Percentiles rank a stretch among this genome's conserved stretches.
phyloP scores from a whole-genome alignment of 805 yeast species.

The Ogataea paraovalis region DNA sequence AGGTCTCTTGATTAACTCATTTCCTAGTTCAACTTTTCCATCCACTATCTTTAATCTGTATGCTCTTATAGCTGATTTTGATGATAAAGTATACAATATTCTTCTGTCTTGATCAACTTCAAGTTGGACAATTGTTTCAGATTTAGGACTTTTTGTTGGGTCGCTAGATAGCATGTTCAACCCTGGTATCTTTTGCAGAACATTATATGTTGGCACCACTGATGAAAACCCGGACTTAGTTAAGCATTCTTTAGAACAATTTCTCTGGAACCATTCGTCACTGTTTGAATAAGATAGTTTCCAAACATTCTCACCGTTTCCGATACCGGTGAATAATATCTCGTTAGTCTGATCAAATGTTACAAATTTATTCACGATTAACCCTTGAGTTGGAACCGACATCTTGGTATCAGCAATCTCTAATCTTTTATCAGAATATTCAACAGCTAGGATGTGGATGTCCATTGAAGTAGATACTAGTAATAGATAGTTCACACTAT shows the following conservation, averaged over 20 bases:
- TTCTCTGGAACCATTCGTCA: slow-evolving; percentile 83
- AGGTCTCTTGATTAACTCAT: slow-evolving; percentile 37
- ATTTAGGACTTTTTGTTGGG: slow-evolving; percentile 24
- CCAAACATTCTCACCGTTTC: slow-evolving; percentile 80
- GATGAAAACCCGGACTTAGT: slow-evolving; percentile 62
- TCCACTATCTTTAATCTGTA: slow-evolving; percentile 53
- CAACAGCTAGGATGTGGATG: slow-evolving; percentile 71
- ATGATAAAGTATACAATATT: slow-evolving; percentile 75
- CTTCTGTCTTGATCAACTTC: slow-evolving; percentile 75
- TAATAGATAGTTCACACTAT: slow-evolving; percentile 66
- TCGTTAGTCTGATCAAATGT: slow-evolving; percentile 65
- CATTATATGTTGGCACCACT: slow-evolving; percentile 39
- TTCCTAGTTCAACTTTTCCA: slow-evolving; percentile 29
- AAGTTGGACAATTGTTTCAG: slow-evolving; percentile 61
- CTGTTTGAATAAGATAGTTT: slow-evolving; percentile 77
- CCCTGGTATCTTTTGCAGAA: slow-evolving; percentile 28
- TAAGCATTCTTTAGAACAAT: slow-evolving; percentile 77
- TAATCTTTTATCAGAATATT: slow-evolving; percentile 46
- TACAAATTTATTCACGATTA: slow-evolving; percentile 61
- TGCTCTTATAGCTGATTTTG: slow-evolving; percentile 75
- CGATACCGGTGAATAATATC: slow-evolving; percentile 77
- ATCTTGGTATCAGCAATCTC: slow-evolving; percentile 80
- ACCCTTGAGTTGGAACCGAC: slow-evolving; percentile 74
- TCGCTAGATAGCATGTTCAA: slow-evolving; percentile 23
- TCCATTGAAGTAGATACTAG: slow-evolving; percentile 78